These are phyloP conservation scores for Oemleria cerasiformis DNA, from an alignment of 306 rosid species.

Conservation along the genomic window DNA sequence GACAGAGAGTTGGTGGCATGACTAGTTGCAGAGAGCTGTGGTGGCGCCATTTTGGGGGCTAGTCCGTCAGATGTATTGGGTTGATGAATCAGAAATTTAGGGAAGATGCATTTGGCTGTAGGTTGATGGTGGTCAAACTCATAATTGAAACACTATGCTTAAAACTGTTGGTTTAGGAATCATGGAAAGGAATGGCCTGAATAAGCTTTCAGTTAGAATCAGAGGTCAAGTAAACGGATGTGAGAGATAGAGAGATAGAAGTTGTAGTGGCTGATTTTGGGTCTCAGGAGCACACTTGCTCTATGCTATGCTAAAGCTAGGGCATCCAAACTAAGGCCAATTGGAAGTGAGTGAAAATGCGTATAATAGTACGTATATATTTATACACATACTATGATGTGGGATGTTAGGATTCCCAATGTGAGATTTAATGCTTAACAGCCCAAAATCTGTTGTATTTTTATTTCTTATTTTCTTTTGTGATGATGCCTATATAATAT, in stretches of 20 bases:
- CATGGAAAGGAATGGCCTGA: neutral
- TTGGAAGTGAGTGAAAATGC: neutral
- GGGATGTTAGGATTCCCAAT: neutral
- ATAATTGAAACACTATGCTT: neutral
- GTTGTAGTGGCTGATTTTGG: neutral
- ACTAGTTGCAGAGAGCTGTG: neutral
- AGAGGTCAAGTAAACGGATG: too few species aligned
- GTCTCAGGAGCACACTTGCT: neutral
- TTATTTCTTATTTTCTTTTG: neutral
- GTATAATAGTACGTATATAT: too few species aligned
- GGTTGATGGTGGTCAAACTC: neutral
- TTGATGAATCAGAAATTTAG: neutral
- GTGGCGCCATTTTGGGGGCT: neutral
- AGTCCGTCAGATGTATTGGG: neutral
- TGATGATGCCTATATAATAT: neutral
- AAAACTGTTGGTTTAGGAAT: neutral
- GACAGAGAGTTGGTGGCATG: neutral
- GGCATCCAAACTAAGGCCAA: neutral
- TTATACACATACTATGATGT: too few species aligned
- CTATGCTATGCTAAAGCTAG: neutral
- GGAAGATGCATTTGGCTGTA: neutral
- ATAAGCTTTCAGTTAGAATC: neutral
- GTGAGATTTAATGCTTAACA: neutral
- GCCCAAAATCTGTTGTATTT: neutral
- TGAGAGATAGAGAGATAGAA: too few species aligned